Evolutionary conservation across 805 yeast genomes (phyloP), one percentile per base, ranked within the genome.

Genomic region (Metschnikowia corniflorae): DNA sequence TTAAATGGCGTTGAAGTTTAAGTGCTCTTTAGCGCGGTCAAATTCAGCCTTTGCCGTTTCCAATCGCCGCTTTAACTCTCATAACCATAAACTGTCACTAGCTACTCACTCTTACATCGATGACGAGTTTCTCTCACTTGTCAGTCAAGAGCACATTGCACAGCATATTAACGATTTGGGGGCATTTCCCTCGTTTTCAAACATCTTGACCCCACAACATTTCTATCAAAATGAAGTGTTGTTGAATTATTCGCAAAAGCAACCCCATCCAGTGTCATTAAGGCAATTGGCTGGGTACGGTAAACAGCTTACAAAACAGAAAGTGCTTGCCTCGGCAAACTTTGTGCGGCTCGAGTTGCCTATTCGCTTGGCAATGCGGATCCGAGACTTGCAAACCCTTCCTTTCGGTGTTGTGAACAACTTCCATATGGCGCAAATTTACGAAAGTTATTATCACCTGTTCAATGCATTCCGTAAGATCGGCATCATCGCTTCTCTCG

Each of bases 271-370:
- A 0, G 94, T 91, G 16, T 82, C 96, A 1, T 59, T 93, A n/a
- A 70, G 86, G 35, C 97, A 91, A 51, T 61, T 91, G 47, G 96
- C 96, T 2, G 87, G 87, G 27, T 91, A 83, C 55, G 97, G 96
- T 31, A 81, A 82, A 49, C 75, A 74, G 23, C 60, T 91, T 34
- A 84, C 87, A 10, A 77, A 77, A 46, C 86, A 81, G 24, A 88
- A 89, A 61, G 70, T 91, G 33, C 65, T 91, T 8, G 70, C 80
- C 27, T 81, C 93, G 44, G 97, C 96, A 14, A 86, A 84, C 54
- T 93, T 91, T 56, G 96, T 88, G 1, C 68, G 94, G 31, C 69
- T 82, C 26, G 97, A 91, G 55, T 63, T 93, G 18, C 88, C 96
- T 5, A 79, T 85, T 15, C 67, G 98, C 49, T 70, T 91, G 45